Conservation (phyloP, 2,329 filamentous ascomycete genomes). For the Colletotrichum aenigma region DNA sequence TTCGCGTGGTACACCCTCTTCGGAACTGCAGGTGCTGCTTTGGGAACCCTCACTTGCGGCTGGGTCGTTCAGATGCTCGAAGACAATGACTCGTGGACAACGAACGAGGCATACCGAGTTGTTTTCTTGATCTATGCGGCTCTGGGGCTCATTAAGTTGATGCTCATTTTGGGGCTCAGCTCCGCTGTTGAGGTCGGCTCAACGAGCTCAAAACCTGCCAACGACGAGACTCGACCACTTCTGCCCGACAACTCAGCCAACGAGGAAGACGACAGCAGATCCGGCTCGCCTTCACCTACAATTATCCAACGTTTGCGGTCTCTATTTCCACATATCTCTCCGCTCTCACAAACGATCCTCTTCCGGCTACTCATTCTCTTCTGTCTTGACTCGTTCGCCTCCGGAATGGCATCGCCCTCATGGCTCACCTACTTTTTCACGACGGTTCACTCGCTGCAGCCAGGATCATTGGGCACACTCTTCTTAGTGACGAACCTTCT, state of each 20-base stretch:
- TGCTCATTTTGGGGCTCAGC: constrained; percentile 54
- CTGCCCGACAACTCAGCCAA: neutral
- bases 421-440: constrained; percentile 64
- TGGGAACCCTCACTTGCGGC: constrained; percentile 63
- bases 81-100: constrained; percentile 42
- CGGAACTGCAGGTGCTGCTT: constrained; percentile 64
- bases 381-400: constrained; percentile 44
- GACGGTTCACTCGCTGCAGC: constrained; percentile 49
- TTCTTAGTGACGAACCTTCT: constrained; percentile 60
- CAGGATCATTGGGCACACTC: constrained; percentile 55
- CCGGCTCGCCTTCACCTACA: neutral
- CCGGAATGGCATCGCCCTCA: constrained; percentile 69
- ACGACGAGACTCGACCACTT: neutral
- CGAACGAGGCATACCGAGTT: constrained; percentile 52
- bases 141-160: constrained; percentile 61
- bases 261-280: neutral
- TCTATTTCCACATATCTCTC: constrained; percentile 16
- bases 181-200: constrained; percentile 44
- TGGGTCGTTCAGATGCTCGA: constrained; percentile 61
- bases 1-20: constrained; percentile 67
- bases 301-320: neutral
- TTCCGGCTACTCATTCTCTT: constrained; percentile 17
- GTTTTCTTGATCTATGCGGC: constrained; percentile 63
- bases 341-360: constrained; percentile 12
- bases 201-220: neutral